Evolutionary conservation across 2,329 filamentous ascomycete genomes (phyloP).

Genomic region (Penicillium occitanis): DNA sequence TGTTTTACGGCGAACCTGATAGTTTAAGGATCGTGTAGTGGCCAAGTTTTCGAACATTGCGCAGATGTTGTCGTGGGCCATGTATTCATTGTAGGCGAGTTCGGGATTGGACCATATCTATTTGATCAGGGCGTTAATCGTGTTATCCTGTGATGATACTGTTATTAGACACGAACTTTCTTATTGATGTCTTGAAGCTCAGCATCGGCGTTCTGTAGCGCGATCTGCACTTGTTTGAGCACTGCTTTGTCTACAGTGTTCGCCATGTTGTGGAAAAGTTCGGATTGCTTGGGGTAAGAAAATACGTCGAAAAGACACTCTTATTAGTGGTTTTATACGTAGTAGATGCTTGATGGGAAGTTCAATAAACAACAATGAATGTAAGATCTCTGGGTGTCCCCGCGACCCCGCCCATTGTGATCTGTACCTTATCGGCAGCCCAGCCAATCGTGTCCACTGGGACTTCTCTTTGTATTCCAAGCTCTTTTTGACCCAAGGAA

Average conservation of each 20-base stretch:
- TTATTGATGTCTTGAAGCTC: conserved; percentile 18
- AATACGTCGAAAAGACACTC: background rate
- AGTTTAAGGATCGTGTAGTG: conserved; percentile 27
- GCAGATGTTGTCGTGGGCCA: conserved; percentile 25
- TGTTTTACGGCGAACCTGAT: conserved; percentile 21
- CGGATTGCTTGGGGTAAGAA: background rate
- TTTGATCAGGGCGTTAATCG: background rate
- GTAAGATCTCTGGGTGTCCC: background rate
- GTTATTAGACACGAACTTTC: conserved; percentile 6
- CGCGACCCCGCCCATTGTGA: background rate
- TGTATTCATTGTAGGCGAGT: conserved; percentile 25
- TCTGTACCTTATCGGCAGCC: background rate
- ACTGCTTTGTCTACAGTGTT: background rate
- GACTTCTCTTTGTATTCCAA: background rate
- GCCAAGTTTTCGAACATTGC: conserved; percentile 22
- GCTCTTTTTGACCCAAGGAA: background rate
- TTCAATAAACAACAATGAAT: background rate
- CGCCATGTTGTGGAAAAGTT: background rate
- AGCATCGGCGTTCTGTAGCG: conserved; percentile 11
- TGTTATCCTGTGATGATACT: background rate
- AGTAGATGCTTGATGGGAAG: background rate
- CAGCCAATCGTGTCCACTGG: background rate
- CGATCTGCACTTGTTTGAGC: conserved; percentile 10
- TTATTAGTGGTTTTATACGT: background rate
- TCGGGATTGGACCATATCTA: conserved; percentile 26